phyloP scores from a whole-genome alignment of 768 basidiomycete genomes.

The Trichaptum fuscoviolaceum region DNA sequence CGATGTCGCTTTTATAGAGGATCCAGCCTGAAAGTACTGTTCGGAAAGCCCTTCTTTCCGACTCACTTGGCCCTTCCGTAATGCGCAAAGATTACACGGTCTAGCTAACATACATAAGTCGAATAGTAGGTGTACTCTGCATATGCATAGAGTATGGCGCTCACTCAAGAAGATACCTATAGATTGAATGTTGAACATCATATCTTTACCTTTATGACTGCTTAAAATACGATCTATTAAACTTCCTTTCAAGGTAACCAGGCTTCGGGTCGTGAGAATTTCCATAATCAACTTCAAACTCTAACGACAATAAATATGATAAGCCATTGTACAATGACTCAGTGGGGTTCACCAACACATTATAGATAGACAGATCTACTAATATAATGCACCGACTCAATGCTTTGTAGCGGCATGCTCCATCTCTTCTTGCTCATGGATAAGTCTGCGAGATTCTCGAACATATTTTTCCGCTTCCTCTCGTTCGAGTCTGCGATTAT shows the following conservation, averaged over 20 bases:
- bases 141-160: too few species aligned
- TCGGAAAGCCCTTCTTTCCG: too few species aligned
- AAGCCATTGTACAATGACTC: background rate
- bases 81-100: too few species aligned
- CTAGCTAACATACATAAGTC: too few species aligned
- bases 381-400: background rate
- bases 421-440: conserved; percentile 26
- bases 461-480: conserved; percentile 63
- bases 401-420: background rate
- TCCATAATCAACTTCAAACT: too few species aligned
- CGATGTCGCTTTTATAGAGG: too few species aligned
- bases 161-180: too few species aligned
- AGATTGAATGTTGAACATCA: too few species aligned
- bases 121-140: too few species aligned
- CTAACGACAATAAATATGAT: background rate
- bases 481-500: conserved; percentile 52
- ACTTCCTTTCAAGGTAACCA: background rate
- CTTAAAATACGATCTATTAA: background rate
- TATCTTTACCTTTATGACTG: background rate
- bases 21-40: too few species aligned
- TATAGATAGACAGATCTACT: background rate
- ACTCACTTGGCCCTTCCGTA: too few species aligned
- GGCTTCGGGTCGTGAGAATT: background rate
- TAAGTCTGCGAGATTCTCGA: conserved; percentile 51
- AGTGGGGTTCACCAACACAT: background rate